Conservation (phyloP, 768 basidiomycete genomes). For the Suillus occidentalis region DNA sequence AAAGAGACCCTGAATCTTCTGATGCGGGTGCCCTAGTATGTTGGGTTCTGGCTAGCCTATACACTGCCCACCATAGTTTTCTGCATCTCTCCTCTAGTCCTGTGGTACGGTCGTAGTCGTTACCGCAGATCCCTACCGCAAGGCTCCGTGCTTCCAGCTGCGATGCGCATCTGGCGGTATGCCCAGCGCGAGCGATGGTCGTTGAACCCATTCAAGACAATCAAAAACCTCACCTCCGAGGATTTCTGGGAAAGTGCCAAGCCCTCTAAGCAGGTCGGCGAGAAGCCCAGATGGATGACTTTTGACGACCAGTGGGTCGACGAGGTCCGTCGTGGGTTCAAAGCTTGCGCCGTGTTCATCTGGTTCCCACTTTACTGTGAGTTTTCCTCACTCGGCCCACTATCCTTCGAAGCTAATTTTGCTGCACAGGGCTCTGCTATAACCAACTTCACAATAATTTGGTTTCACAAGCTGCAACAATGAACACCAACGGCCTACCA, state of each 20-base stretch:
- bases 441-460: conserved; percentile 80
- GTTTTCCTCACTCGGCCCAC: conserved; percentile 7
- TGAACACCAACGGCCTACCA: conserved; percentile 67
- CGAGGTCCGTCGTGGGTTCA: conserved; percentile 69
- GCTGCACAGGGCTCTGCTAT: conserved; percentile 63
- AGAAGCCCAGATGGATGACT: conserved; percentile 64
- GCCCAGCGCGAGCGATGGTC: conserved; percentile 55
- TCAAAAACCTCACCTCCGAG: conserved; percentile 48
- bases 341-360: conserved; percentile 62
- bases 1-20: conserved; percentile 7
- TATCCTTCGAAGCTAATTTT: conserved; percentile 1
- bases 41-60: conserved; percentile 66
- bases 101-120: conserved; percentile 52
- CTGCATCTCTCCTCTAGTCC: conserved; percentile 59
- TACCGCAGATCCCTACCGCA: conserved; percentile 59
- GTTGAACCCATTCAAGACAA: conserved; percentile 49
- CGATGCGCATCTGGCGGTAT: conserved; percentile 45
- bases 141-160: conserved; percentile 60
- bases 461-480: conserved; percentile 77
- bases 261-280: conserved; percentile 51
- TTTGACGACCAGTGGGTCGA: conserved; percentile 82
- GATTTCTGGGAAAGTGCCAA: conserved; percentile 77
- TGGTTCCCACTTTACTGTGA: conserved; percentile 72
- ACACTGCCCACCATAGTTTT: conserved; percentile 65
- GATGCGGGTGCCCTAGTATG: conserved; percentile 39